Evolutionary conservation across 2,329 filamentous ascomycete species (phyloP).

Genomic region (Paracoccidioides lutzii): DNA sequence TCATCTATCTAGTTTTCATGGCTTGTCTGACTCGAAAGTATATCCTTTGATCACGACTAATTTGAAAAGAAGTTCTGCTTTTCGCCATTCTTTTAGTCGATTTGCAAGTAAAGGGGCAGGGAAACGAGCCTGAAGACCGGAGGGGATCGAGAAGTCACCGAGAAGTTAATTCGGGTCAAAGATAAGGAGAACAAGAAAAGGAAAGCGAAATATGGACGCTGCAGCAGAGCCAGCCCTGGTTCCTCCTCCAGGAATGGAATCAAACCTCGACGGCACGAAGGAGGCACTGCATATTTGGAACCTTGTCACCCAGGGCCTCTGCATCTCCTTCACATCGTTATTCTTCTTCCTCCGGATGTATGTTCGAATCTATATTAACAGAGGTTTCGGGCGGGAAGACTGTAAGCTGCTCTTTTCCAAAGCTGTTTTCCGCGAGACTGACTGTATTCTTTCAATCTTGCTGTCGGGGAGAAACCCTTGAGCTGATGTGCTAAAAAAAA

Average conservation of each 20-base stretch:
- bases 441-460: not conserved
- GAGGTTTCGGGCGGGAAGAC: slow-evolving; percentile 16
- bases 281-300: slow-evolving; percentile 17
- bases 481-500: not conserved
- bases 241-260: slow-evolving; percentile 1
- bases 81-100: not conserved
- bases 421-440: not conserved
- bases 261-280: slow-evolving; percentile 8
- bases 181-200: not conserved
- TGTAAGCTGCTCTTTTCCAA: slow-evolving; percentile 12
- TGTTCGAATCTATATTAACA: slow-evolving; percentile 14
- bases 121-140: too few species aligned
- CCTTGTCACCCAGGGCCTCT: slow-evolving; percentile 17
- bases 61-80: not conserved
- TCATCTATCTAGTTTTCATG: not conserved
- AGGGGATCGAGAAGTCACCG: too few species aligned
- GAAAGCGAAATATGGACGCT: not conserved
- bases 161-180: not conserved
- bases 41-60: not conserved
- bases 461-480: not conserved
- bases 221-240: not conserved
- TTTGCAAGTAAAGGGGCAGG: not conserved
- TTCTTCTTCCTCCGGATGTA: slow-evolving; percentile 18
- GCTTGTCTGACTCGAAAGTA: not conserved
- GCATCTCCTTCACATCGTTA: slow-evolving; percentile 16